Conservation (phyloP, 1,139 yeast genomes). For the Meyerozyma sp. region DNA sequence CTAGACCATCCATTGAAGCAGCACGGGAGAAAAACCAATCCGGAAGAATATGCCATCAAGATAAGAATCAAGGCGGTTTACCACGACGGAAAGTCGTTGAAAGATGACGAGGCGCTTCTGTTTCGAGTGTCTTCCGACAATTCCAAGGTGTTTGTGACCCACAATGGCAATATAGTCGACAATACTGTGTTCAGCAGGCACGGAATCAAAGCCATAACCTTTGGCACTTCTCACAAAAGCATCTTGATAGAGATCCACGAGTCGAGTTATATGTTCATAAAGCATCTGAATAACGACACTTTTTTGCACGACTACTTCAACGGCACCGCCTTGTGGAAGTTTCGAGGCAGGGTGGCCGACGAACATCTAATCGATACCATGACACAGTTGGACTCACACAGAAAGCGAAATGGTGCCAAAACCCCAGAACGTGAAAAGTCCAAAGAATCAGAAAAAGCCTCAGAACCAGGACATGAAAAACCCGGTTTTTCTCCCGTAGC, state of each 20-base stretch:
- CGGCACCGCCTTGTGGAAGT: background rate
- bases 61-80: background rate
- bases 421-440: background rate
- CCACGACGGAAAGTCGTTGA: background rate
- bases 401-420: background rate
- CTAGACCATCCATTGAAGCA: background rate
- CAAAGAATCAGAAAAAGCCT: background rate
- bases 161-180: background rate
- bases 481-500: background rate
- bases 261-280: background rate
- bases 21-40: background rate
- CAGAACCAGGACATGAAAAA: too few relatives aligned
- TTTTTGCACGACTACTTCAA: background rate
- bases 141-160: background rate
- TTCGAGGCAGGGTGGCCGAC: background rate
- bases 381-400: background rate
- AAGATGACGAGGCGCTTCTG: background rate
- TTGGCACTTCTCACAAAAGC: background rate
- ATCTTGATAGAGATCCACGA: background rate
- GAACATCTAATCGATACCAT: background rate
- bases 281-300: background rate
- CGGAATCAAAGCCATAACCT: background rate
- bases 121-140: background rate
- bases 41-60: background rate
- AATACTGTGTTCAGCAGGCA: background rate